Evolutionary conservation across 306 rosid genomes (phyloP).

Genomic region (Biancaea sappan): DNA sequence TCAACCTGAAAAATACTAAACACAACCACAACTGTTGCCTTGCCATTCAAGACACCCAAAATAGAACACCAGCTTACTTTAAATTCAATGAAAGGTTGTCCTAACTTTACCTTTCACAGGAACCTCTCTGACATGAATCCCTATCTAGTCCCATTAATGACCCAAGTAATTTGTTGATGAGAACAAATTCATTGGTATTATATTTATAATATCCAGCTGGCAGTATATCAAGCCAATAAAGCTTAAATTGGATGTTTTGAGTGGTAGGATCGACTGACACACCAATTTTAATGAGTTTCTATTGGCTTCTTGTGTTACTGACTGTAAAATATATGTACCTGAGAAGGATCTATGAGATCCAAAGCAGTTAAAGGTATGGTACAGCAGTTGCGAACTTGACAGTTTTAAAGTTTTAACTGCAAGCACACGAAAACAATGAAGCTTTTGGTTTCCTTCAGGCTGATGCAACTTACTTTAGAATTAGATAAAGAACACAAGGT

Average conservation of each 20-base stretch:
- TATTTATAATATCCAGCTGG: not conserved
- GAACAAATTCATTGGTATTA: not conserved
- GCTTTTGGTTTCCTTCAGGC: not conserved
- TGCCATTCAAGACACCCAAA: constrained; percentile 38
- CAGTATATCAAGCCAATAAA: not conserved
- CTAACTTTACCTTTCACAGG: constrained; percentile 37
- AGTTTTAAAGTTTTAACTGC: constrained; percentile 38
- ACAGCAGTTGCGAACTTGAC: constrained; percentile 39
- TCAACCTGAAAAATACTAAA: constrained; percentile 38
- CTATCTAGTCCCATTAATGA: constrained; percentile 11
- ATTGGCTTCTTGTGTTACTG: not conserved
- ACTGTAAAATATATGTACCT: constrained; percentile 14
- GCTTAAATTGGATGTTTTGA: too few relatives aligned
- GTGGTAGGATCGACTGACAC: not conserved
- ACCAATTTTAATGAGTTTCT: not conserved
- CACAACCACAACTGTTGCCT: constrained; percentile 27
- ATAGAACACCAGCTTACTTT: constrained; percentile 32
- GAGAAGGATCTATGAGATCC: constrained; percentile 25
- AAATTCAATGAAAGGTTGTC: constrained; percentile 25
- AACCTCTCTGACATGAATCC: constrained; percentile 29
- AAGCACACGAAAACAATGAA: constrained; percentile 61
- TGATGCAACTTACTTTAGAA: constrained; percentile 32
- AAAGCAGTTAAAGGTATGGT: constrained; percentile 31
- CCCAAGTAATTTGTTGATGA: not conserved
- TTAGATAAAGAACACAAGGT: constrained; percentile 43